Evolutionary conservation across 2,329 filamentous ascomycete species (phyloP), one percentile per base, ranked within the genome.

Genomic region (Zasmidium cellare): DNA sequence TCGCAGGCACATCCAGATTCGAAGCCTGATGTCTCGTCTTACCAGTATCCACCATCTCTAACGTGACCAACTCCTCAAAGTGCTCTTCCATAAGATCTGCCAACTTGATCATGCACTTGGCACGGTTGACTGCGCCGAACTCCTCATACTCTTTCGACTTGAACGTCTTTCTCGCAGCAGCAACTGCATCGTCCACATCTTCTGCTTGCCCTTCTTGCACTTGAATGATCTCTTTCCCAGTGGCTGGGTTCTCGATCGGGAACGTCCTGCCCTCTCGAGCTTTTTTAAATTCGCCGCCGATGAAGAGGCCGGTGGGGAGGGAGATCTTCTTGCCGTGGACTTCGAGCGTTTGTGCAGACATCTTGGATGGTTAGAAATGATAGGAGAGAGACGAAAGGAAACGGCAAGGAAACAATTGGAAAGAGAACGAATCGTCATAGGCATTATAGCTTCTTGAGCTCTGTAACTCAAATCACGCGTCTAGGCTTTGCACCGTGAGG

Each of bases 231-330:
- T 52, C 50, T 20, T 52, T 52, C 18, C 50, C 50, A 3, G 50
- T 52, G 19, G 50, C 50, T 45, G 50, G 50, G 70, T 90, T 90
- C 67, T 90, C 82, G 16, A 83, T 82, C 11, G 81, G 77, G 53
- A 92, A 80, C 62, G 80, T 88, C 69, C 85, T 79, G 35, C 82
- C 85, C 9, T 81, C 82, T 71, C 81, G 85, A 59, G 86, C 84
- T 67, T 83, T 80, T 55, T 89, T 84, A 70, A 89, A 91, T 70
- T 90, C 86, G 63, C 91, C 90, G 77, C 89, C 87, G 77, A 91
- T 90, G 74, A 91, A 91, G 12, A 92, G 80, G 14, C 89, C 89
- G 48, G 83, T 78, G 2, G 88, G 88, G 76, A 90, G 87, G 16
- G 74, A 77, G 76, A 88, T 91, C 66, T 82, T 85, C 72, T 76